Conservation (phyloP, 192 early-diverging fungal genomes). For the Entrophospora sp. region DNA sequence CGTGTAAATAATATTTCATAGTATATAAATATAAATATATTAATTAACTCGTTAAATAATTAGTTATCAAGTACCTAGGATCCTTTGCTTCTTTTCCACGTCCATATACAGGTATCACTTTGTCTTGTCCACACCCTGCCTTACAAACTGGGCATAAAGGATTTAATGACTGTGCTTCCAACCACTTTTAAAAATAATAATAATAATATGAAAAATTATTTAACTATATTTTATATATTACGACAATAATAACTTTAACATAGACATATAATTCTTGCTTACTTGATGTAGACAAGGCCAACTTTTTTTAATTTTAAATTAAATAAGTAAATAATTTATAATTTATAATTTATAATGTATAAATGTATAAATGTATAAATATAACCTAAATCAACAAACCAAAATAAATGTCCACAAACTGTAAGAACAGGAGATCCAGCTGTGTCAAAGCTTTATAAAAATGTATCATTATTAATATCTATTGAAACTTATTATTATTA, state of each 20-base stretch:
- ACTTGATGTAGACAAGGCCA: constrained; percentile 20
- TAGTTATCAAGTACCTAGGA: constrained; percentile 60
- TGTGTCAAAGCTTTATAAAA: constrained; percentile 56
- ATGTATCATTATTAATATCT: neutral
- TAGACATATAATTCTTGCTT: neutral
- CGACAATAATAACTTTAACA: neutral
- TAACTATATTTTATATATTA: neutral
- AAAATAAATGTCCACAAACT: constrained; percentile 72
- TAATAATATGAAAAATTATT: constrained; percentile 32
- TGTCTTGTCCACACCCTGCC: constrained; percentile 73
- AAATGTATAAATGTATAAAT: neutral
- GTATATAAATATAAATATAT: neutral
- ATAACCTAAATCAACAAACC: constrained; percentile 40
- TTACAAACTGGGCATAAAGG: constrained; percentile 80
- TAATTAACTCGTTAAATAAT: neutral
- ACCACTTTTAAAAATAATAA: constrained; percentile 69
- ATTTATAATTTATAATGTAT: no score
- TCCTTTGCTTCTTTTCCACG: constrained; percentile 69
- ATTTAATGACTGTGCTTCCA: constrained; percentile 57
- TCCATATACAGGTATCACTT: constrained; percentile 77
- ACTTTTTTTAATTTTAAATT: neutral
- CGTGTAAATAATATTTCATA: neutral
- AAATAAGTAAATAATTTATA: neutral
- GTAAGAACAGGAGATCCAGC: constrained; percentile 67
- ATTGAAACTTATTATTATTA: no score